Evolutionary conservation across 2,329 filamentous ascomycete species (phyloP).

Genomic region (Phoma sp.): DNA sequence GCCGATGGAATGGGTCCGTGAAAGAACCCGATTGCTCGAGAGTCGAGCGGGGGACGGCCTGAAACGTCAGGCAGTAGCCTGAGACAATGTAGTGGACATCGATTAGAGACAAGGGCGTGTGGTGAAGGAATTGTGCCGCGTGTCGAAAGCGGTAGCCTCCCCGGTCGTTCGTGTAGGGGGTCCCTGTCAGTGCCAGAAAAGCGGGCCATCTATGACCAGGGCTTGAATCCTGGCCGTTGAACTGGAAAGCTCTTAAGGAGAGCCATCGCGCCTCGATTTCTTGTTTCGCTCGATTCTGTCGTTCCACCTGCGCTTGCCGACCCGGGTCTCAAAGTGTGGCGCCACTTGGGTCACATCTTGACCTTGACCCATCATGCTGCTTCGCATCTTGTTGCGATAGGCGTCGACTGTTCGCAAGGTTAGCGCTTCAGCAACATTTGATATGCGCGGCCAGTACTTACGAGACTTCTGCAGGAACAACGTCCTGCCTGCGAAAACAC

Average conservation of each 20-base stretch:
- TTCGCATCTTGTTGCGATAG: conserved; percentile 89
- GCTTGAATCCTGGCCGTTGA: conserved; percentile 28
- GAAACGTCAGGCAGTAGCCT: conserved; percentile 30
- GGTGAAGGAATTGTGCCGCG: conserved; percentile 30
- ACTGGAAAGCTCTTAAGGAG: conserved; percentile 43
- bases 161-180: conserved; percentile 41
- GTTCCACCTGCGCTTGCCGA: conserved; percentile 74
- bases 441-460: conserved; percentile 61
- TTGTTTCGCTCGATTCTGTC: conserved; percentile 54
- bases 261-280: conserved; percentile 47
- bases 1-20: conserved; percentile 3
- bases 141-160: conserved; percentile 34
- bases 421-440: conserved; percentile 18
- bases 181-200: conserved; percentile 43
- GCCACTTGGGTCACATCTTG: conserved; percentile 76
- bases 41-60: conserved; percentile 18
- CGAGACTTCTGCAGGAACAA: conserved; percentile 89
- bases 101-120: conserved; percentile 32
- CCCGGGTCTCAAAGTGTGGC: conserved; percentile 86
- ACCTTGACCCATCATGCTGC: conserved; percentile 77
- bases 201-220: conserved; percentile 35
- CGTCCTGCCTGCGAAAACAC: conserved; percentile 84
- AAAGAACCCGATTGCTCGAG: conserved; percentile 3
- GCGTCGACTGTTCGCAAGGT: conserved; percentile 73
- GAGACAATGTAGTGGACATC: conserved; percentile 9